These are phyloP conservation scores for Candida sithepensis DNA, from an alignment of 805 yeast species.

Conservation along the genomic window DNA sequence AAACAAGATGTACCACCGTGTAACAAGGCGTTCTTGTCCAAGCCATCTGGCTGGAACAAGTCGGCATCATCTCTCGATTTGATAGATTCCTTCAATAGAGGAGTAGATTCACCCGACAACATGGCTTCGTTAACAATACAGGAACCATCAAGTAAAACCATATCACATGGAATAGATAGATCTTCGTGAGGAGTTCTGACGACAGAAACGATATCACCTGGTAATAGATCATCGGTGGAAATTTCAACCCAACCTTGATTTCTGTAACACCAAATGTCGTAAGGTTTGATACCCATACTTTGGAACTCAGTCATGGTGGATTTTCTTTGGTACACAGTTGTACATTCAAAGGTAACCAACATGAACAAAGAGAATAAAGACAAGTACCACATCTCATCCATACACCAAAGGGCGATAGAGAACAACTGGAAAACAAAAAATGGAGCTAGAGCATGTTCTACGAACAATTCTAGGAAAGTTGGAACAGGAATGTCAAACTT, in stretches of 20 bases:
- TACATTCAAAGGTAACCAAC: constrained; percentile 89
- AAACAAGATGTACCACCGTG: constrained; percentile 97
- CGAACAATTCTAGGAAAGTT: constrained; percentile 81
- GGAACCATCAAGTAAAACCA: constrained; percentile 80
- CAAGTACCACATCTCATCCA: constrained; percentile 96
- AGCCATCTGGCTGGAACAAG: constrained; percentile 65
- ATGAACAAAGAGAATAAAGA: constrained; percentile 88
- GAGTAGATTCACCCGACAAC: constrained; percentile 98
- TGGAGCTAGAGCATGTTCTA: constrained; percentile 98
- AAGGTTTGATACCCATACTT: constrained; percentile 96
- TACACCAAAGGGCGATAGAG: constrained; percentile 91
- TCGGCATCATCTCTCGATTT: constrained; percentile 76
- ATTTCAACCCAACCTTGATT: constrained; percentile 64
- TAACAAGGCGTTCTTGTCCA: constrained; percentile 83
- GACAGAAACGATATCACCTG: constrained; percentile 87
- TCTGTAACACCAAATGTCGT: constrained; percentile 69
- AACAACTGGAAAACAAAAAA: constrained; percentile 95
- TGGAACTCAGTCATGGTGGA: constrained; percentile 92
- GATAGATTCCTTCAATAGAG: constrained; percentile 88
- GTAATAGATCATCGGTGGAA: constrained; percentile 73
- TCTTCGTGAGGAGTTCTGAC: constrained; percentile 83
- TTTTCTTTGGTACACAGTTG: constrained; percentile 94
- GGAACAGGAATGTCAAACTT: constrained; percentile 95
- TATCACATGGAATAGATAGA: constrained; percentile 90
- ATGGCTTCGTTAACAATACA: constrained; percentile 98